These are phyloP conservation scores for Schwanniomyces occidentalis DNA, from an alignment of 805 yeast genomes.

Conservation along the genomic window DNA sequence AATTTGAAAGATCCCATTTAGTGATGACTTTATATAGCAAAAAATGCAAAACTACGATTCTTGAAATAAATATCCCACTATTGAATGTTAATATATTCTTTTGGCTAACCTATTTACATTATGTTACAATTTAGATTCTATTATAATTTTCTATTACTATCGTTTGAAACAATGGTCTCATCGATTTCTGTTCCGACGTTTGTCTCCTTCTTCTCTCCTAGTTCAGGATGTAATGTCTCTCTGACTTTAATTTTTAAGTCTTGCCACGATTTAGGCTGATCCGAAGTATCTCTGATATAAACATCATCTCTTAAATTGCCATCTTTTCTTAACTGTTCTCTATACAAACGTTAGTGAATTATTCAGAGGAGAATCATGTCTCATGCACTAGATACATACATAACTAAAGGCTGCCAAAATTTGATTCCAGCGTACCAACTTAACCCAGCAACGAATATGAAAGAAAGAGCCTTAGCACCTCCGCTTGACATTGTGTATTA, in stretches of 20 bases:
- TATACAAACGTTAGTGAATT: slow-evolving; percentile 13
- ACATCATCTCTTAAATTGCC: slow-evolving; percentile 65
- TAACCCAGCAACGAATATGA: slow-evolving; percentile 19
- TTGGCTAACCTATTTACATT: too few relatives aligned
- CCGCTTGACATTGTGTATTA: slow-evolving; percentile 6
- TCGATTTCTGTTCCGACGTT: background rate
- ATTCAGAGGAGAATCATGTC: too few relatives aligned
- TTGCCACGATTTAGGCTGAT: slow-evolving; percentile 39
- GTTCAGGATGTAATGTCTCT: slow-evolving; percentile 31
- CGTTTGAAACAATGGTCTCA: too few relatives aligned
- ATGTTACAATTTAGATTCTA: too few relatives aligned
- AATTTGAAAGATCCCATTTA: too few relatives aligned
- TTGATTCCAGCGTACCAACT: slow-evolving; percentile 54
- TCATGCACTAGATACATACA: slow-evolving; percentile 44
- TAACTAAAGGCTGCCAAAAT: slow-evolving; percentile 73
- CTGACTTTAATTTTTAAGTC: slow-evolving; percentile 35
- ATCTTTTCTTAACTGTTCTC: slow-evolving; percentile 64
- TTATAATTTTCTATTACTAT: too few relatives aligned
- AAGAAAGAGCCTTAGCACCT: slow-evolving; percentile 19
- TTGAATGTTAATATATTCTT: too few relatives aligned
- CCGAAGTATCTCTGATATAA: slow-evolving; percentile 47
- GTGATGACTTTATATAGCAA: too few relatives aligned
- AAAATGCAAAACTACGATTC: too few relatives aligned
- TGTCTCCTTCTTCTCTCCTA: slow-evolving; percentile 8
- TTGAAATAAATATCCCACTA: too few relatives aligned